These are phyloP conservation scores for Verticillium zaregamsianum DNA, from an alignment of 2,329 filamentous ascomycete genomes.

Conservation along the genomic window DNA sequence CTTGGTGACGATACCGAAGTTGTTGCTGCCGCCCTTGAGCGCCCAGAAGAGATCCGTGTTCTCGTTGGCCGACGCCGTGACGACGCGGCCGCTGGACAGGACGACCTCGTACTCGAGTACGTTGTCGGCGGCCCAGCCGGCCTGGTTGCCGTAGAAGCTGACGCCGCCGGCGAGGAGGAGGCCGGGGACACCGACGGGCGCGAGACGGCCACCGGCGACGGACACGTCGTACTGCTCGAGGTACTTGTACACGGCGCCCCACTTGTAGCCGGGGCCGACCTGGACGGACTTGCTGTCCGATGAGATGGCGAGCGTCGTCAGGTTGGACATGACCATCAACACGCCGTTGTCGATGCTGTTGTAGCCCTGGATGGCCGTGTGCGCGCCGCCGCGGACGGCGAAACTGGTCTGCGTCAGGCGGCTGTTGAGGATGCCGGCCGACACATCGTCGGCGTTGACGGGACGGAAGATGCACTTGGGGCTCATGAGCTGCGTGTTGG, in stretches of 20 bases:
- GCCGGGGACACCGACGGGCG: constrained; percentile 51
- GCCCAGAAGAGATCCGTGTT: constrained; percentile 38
- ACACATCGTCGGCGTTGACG: constrained; percentile 18
- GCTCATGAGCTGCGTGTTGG: constrained; percentile 6
- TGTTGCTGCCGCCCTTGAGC: constrained; percentile 33
- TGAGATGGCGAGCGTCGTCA: constrained; percentile 25
- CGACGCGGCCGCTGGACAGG: constrained; percentile 31
- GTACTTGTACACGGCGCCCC: constrained; percentile 41
- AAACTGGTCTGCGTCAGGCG: constrained; percentile 23
- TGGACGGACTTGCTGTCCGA: constrained; percentile 18
- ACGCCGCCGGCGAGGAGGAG: constrained; percentile 61
- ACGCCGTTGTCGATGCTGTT: constrained; percentile 23
- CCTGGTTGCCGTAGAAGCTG: constrained; percentile 43
- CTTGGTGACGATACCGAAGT: constrained; percentile 6
- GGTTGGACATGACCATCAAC: constrained; percentile 29
- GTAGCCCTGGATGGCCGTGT: constrained; percentile 17
- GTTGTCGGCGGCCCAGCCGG: constrained; percentile 60
- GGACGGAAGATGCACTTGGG: constrained; percentile 21
- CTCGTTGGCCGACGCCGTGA: constrained; percentile 29
- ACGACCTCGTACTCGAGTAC: constrained; percentile 51
- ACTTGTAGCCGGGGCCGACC: constrained; percentile 47
- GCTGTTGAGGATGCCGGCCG: constrained; percentile 18
- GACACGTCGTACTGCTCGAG: constrained; percentile 39
- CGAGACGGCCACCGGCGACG: constrained; percentile 51
- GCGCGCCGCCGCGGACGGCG: constrained; percentile 28